Base-by-base conservation (phyloP, 2,329 filamentous ascomycete species). In the Alternaria arborescens region DNA sequence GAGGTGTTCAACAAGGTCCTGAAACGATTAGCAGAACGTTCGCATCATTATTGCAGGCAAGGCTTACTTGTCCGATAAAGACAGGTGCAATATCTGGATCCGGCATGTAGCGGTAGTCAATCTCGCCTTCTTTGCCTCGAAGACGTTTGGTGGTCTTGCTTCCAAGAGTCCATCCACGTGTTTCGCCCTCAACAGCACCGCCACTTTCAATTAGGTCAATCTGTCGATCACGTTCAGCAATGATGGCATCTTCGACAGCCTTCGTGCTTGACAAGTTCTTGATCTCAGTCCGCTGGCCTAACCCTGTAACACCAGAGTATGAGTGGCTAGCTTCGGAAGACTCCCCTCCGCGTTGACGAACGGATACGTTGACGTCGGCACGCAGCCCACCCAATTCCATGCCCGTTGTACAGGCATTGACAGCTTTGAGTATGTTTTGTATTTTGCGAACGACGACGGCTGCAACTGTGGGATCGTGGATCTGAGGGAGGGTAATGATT, bases 51-150 rank as follows among this genome's bases (percentile, higher is more conserved):
- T 30, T 11, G 32, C 8, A 40, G 48, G 6, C 5, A 42, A 3
- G 8, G 48, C 71, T 41, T 66, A 82, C 80, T 2, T 84, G 74
- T 8, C 88, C 89, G 61, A 99, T 90, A 3, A 93, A 76, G 2
- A 99, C 83, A 1, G 95, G 93, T 0, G 87, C 86, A 14, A 99
- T 84, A 75, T 99, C 95, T 5, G 95, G 92, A 76, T 99, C 95
- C 0, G 95, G 94, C 94, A 99, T 98, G 76, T 99, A 99, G 42
- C 95, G 86, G 78, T 99, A 99, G 78, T 99, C 95, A 6, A 98
- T 93, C 74, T 97, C 94, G 48, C 95, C 95, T 78, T 98, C 95
- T 78, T 99, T 99, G 26, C 93, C 93, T 71, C 95, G 87, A 43
- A 99, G 82, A 41, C 90, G 86, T 60, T 88, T 88, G 4, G 95